Evolutionary conservation across 441 rosid genomes (phyloP).

Genomic region (Breynia disticha): DNA sequence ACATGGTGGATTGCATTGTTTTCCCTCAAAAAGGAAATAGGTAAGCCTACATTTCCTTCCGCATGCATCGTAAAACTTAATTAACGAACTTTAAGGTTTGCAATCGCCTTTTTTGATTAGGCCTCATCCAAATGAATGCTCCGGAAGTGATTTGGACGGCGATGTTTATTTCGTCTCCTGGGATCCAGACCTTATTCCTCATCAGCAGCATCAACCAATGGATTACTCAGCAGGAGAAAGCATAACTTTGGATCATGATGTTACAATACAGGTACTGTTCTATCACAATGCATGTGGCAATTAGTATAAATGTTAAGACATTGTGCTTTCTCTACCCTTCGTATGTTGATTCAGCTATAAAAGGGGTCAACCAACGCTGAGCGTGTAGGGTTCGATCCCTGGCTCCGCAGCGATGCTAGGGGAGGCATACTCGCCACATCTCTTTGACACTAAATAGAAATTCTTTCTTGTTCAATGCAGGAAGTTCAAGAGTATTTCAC

Average conservation of each 20-base stretch:
- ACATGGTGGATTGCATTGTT: slow-evolving; percentile 75
- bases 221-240: slow-evolving; percentile 52
- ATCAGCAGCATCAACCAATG: slow-evolving; percentile 33
- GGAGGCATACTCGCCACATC: too few species aligned
- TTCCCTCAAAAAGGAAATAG: slow-evolving; percentile 71
- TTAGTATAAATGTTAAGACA: too few species aligned
- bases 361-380: too few species aligned
- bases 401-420: too few species aligned
- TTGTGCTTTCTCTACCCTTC: too few species aligned
- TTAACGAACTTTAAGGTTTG: neutral
- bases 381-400: too few species aligned
- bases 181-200: slow-evolving; percentile 56
- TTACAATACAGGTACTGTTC: slow-evolving; percentile 40
- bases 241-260: slow-evolving; percentile 41
- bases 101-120: slow-evolving; percentile 14
- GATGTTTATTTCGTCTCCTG: slow-evolving; percentile 70
- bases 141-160: slow-evolving; percentile 74
- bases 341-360: too few species aligned
- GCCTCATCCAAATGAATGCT: slow-evolving; percentile 77
- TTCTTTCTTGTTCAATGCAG: slow-evolving; percentile 22
- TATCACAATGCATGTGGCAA: too few species aligned
- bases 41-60: slow-evolving; percentile 14
- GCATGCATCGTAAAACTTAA: neutral
- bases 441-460: neutral
- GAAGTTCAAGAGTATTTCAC: slow-evolving; percentile 69